Conservation (phyloP, 2,329 filamentous ascomycete genomes). For the Clonostachys rosea region DNA sequence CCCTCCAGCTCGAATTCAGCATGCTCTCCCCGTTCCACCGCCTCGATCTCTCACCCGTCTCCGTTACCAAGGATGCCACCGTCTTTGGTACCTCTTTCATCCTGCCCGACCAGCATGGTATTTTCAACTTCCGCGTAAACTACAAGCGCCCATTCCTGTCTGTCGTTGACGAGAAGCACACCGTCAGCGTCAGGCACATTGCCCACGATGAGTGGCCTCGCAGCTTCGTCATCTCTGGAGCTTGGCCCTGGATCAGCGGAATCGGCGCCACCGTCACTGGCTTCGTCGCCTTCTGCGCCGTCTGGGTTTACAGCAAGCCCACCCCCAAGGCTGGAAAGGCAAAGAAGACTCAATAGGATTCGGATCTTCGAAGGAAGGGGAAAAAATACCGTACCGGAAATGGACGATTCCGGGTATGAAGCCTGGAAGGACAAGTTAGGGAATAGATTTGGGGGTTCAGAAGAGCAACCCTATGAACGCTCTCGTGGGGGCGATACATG, state of each 20-base stretch:
- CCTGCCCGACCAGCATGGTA: constrained; percentile 94
- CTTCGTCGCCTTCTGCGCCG: constrained; percentile 76
- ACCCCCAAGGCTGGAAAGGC: constrained; percentile 18
- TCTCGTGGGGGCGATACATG: no score
- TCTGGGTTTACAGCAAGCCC: constrained; percentile 77
- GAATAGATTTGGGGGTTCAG: no score
- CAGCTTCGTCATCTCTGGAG: constrained; percentile 83
- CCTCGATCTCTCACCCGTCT: constrained; percentile 59
- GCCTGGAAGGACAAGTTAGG: no score
- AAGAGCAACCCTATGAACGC: no score
- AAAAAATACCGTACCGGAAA: neutral
- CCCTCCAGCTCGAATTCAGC: constrained; percentile 90
- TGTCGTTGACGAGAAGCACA: constrained; percentile 87
- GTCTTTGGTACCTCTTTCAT: constrained; percentile 73
- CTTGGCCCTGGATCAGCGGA: constrained; percentile 92
- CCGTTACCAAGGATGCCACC: constrained; percentile 60
- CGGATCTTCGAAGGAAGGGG: neutral
- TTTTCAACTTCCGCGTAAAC: constrained; percentile 97
- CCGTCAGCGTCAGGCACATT: constrained; percentile 92
- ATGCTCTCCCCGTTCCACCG: constrained; percentile 99
- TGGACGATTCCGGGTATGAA: no score
- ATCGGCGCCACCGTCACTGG: constrained; percentile 79
- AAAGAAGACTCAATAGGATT: constrained; percentile 42
- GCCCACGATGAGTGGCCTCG: constrained; percentile 96
- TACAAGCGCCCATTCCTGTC: constrained; percentile 94